These are phyloP conservation scores for Phytophthora tubulina DNA, from an alignment of 352 stramenopile genomes.

Conservation along the genomic window DNA sequence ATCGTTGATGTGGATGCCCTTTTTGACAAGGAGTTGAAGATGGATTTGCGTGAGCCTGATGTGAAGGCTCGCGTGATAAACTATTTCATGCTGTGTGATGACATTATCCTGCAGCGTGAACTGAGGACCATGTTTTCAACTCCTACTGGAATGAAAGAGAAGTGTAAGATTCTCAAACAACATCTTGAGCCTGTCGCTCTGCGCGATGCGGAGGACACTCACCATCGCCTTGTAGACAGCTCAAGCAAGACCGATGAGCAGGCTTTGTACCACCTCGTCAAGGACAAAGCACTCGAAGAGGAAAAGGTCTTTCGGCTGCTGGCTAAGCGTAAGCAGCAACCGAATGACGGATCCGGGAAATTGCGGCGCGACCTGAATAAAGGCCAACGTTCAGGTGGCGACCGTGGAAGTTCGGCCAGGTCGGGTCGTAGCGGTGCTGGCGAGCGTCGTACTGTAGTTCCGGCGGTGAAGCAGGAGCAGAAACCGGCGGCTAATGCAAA, in stretches of 20 bases:
- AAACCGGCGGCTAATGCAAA: background rate
- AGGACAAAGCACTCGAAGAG: constrained; percentile 36
- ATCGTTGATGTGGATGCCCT: background rate
- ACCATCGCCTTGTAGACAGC: constrained; percentile 14
- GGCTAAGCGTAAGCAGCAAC: constrained; percentile 2
- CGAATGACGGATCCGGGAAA: background rate
- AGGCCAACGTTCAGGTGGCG: background rate
- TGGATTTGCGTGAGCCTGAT: constrained; percentile 33
- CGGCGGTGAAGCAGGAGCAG: background rate
- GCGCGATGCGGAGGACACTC: constrained; percentile 14
- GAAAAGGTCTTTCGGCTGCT: constrained; percentile 24
- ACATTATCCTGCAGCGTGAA: constrained; percentile 35
- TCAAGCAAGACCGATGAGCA: constrained; percentile 6
- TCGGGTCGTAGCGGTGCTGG: no score
- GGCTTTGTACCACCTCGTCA: constrained; percentile 22
- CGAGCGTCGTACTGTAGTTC: background rate
- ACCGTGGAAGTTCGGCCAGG: background rate
- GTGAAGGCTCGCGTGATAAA: constrained; percentile 36
- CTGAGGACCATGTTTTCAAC: constrained; percentile 25
- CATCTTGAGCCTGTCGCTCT: constrained; percentile 19
- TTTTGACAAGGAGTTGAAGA: constrained; percentile 6
- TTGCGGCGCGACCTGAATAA: background rate
- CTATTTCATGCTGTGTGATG: constrained; percentile 34
- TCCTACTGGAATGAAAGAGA: constrained; percentile 17
- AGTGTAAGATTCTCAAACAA: constrained; percentile 13